A percentile compares a stretch with the other conserved stretches of the same genome.
phyloP scores from a whole-genome alignment of 2,329 filamentous ascomycete genomes.

The Verticillium tricorpus region DNA sequence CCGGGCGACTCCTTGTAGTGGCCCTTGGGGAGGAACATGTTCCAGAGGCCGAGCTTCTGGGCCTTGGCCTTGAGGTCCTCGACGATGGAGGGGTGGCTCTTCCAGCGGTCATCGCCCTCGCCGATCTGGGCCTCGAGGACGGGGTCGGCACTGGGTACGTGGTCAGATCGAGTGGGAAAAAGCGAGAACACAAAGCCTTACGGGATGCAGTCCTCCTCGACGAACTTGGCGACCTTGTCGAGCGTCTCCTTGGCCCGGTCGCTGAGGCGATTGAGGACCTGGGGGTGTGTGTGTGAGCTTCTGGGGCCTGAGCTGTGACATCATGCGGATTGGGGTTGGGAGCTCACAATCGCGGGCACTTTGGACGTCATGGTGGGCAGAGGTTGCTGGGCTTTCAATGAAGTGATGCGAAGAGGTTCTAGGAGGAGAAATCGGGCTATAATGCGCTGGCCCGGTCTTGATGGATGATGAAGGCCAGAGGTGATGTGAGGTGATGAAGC shows the following conservation, averaged over 20 bases:
- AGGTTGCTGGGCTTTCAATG: background rate
- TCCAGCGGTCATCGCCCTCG: conserved; percentile 72
- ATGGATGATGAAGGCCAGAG: background rate
- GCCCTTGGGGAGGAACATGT: conserved; percentile 93
- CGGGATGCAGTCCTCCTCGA: conserved; percentile 92
- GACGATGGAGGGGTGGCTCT: conserved; percentile 71
- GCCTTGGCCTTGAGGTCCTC: conserved; percentile 88
- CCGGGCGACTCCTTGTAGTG: conserved; percentile 95
- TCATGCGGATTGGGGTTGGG: conserved; percentile 9
- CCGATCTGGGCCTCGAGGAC: conserved; percentile 79
- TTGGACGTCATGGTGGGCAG: conserved; percentile 16
- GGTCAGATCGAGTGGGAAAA: background rate
- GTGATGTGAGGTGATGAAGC: background rate
- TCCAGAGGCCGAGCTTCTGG: conserved; percentile 83
- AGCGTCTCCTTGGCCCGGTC: conserved; percentile 79
- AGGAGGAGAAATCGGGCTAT: background rate
- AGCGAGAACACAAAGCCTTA: conserved; percentile 29
- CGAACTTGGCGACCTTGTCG: conserved; percentile 89
- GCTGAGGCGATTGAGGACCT: conserved; percentile 62
- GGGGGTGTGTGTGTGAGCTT: conserved; percentile 1
- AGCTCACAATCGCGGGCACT: conserved; percentile 18
- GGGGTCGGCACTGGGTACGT: conserved; percentile 59
- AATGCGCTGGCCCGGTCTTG: background rate
- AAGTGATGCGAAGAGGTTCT: background rate
- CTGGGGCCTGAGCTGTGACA: background rate